Base-by-base conservation (phyloP, 202 grass and related monocot species). In the Zoysia matrella region DNA sequence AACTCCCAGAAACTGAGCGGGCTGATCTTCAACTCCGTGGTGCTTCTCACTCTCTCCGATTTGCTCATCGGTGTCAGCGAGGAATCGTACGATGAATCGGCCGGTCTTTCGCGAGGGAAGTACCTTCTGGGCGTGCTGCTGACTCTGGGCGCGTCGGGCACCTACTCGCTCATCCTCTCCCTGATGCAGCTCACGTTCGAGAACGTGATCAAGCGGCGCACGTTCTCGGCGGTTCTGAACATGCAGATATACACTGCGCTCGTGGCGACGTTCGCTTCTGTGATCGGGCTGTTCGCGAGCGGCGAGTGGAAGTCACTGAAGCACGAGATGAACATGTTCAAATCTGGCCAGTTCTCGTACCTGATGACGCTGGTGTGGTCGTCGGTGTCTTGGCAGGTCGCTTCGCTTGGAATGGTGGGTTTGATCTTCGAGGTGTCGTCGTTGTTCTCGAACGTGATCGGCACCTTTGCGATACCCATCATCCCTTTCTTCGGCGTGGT, bases 141-240 rank as follows among this genome's bases (percentile, higher is more conserved):
- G 84, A 89, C 86, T 39, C 3, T 94, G 1, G 92, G 92, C 44
- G 92, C 92, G 6, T 94, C 92, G 14, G 80, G 80, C 39, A 85
- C 86, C 6, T 94, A 85, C 65, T 79, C 89, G 2, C 92, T 94
- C 11, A 85, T 91, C 52, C 83, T 89, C 42, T 91, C 89, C 12
- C 71, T 91, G 8, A 94, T 89, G 86, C 92, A 95, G 74, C 83
- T 98, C 11, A 83, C 89, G 11, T 98, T 98, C 13, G 73, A 98
- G 74, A 95, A 88, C 70, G 80, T 98, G 18, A 79, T 95, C 65
- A 91, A 88, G 76, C 88, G 57, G 76, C 71, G 88, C 41, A 92
- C 85, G 42, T 94, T 83, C 74, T 78, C 71, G 0, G 87, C 72
- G 1, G 92, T 98, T 40, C 57, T 98, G 22, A 30, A 30, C 22